Evolutionary conservation across 345 rosid species (phyloP).

Genomic region (Camelina neglecta): DNA sequence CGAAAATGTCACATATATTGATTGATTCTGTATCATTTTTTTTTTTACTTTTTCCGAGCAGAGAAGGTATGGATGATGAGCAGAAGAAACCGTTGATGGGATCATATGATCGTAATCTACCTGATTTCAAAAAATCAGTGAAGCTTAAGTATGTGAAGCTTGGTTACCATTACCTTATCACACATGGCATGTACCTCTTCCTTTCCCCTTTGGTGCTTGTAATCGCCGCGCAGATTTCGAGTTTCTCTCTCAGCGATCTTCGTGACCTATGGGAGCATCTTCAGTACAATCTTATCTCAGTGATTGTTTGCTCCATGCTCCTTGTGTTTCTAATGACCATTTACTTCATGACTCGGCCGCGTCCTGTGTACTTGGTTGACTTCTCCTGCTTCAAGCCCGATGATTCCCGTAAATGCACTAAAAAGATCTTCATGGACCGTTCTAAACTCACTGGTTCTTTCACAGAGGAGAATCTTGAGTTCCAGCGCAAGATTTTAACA

Average conservation of each 20-base stretch:
- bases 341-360: slow-evolving; percentile 56
- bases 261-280: slow-evolving; percentile 56
- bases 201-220: slow-evolving; percentile 58
- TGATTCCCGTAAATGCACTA: slow-evolving; percentile 51
- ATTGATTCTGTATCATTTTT: slow-evolving; percentile 2
- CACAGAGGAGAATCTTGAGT: slow-evolving; percentile 57
- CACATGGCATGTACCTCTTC: slow-evolving; percentile 67
- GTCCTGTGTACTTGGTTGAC: slow-evolving; percentile 59
- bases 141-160: slow-evolving; percentile 75
- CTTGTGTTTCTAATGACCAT: slow-evolving; percentile 53
- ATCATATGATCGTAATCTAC: slow-evolving; percentile 50
- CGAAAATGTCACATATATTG: not conserved
- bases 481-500: slow-evolving; percentile 58
- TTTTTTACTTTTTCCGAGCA: not conserved
- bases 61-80: slow-evolving; percentile 44
- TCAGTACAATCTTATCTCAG: slow-evolving; percentile 55
- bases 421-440: slow-evolving; percentile 52
- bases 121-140: slow-evolving; percentile 68
- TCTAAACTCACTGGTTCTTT: slow-evolving; percentile 53
- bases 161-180: slow-evolving; percentile 70
- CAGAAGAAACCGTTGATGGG: slow-evolving; percentile 46
- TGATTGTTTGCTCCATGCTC: slow-evolving; percentile 52
- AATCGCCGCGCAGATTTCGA: slow-evolving; percentile 51
- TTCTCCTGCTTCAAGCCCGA: slow-evolving; percentile 61
- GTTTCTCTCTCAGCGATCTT: slow-evolving; percentile 49